Conservation (phyloP, 2,329 filamentous ascomycete species). For the Hortaea sp. region DNA sequence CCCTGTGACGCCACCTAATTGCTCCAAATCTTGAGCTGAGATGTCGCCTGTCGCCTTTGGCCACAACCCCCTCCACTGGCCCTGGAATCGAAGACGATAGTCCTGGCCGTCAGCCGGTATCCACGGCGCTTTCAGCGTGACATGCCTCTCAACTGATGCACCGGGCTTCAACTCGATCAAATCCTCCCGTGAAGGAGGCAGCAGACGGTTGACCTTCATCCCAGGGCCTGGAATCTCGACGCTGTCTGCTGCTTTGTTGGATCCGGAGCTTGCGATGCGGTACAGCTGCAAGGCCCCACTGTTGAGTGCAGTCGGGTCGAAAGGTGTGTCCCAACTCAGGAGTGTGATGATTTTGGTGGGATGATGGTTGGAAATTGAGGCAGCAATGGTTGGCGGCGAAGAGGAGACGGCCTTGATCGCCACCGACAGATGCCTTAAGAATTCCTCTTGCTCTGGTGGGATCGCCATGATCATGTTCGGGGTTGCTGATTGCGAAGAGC, state of each 20-base stretch:
- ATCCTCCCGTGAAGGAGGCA: not conserved
- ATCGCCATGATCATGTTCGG: no score
- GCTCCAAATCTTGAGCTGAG: not conserved
- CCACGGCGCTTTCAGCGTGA: not conserved
- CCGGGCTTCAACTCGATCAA: not conserved
- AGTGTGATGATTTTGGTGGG: not conserved
- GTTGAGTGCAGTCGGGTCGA: not conserved
- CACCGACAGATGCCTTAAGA: not conserved
- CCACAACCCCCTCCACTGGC: not conserved
- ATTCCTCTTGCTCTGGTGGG: no score
- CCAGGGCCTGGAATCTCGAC: not conserved
- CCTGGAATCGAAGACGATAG: not conserved
- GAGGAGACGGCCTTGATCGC: not conserved
- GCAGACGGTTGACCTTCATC: not conserved
- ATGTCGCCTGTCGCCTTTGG: not conserved
- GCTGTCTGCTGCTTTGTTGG: not conserved
- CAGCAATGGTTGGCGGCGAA: not conserved
- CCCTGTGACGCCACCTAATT: not conserved
- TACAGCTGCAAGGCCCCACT: not conserved
- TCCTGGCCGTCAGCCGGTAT: not conserved
- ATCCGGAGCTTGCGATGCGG: not conserved
- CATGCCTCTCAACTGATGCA: not conserved
- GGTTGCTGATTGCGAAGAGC: no score
- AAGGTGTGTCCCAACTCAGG: not conserved
- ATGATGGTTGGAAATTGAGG: not conserved